Conservation (phyloP, 2,329 filamentous ascomycete genomes). For the Ophiostoma sp. region DNA sequence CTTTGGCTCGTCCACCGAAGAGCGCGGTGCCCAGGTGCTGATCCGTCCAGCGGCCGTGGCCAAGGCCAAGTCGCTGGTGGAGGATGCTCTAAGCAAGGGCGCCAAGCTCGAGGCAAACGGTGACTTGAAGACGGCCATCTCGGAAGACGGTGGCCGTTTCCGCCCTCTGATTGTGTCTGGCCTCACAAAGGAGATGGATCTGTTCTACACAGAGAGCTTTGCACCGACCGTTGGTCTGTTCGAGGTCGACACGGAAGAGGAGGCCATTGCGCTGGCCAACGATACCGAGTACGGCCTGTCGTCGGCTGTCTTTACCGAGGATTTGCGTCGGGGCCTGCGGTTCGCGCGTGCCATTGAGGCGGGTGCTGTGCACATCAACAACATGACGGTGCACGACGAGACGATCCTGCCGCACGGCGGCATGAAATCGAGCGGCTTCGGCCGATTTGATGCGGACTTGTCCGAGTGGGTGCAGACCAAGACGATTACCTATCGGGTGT, state of each 20-base stretch:
- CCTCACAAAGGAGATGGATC: slow-evolving; percentile 68
- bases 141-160: slow-evolving; percentile 38
- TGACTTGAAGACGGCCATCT: not conserved
- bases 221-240: slow-evolving; percentile 72
- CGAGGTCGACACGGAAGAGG: slow-evolving; percentile 66
- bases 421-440: slow-evolving; percentile 64
- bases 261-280: slow-evolving; percentile 73
- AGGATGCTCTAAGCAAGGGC: slow-evolving; percentile 11
- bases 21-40: not conserved
- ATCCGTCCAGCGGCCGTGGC: not conserved
- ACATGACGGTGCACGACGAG: slow-evolving; percentile 67
- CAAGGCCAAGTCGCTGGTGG: slow-evolving; percentile 7
- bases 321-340: slow-evolving; percentile 60
- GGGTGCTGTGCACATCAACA: slow-evolving; percentile 68
- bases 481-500: slow-evolving; percentile 54
- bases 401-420: slow-evolving; percentile 64
- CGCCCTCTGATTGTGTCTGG: slow-evolving; percentile 61
- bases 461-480: slow-evolving; percentile 65
- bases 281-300: slow-evolving; percentile 78
- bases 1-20: slow-evolving; percentile 37
- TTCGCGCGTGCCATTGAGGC: slow-evolving; percentile 64
- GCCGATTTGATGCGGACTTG: slow-evolving; percentile 58
- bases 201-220: slow-evolving; percentile 75
- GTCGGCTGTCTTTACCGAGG: slow-evolving; percentile 70
- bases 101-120: slow-evolving; percentile 42